Conservation (phyloP, 495 filamentous ascomycete genomes). For the Pyrenopolyporus hunteri region DNA sequence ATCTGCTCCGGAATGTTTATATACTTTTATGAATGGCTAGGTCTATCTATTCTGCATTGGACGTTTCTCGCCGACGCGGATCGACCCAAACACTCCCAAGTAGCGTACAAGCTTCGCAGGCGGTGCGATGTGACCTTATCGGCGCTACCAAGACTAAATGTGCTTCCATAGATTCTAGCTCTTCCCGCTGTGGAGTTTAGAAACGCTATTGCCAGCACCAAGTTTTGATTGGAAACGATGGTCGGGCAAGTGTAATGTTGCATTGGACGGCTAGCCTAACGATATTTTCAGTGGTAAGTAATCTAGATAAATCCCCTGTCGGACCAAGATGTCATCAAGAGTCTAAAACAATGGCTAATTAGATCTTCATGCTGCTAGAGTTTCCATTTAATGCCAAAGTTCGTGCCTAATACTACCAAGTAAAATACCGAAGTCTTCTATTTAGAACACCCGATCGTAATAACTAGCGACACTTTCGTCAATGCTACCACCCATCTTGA, state of each 20-base stretch:
- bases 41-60: not conserved
- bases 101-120: not conserved
- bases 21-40: too few relatives aligned
- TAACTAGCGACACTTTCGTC: too few relatives aligned
- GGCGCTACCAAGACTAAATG: not conserved
- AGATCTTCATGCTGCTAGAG: not conserved
- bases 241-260: conserved; percentile 2
- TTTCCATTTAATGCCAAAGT: not conserved
- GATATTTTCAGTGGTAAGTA: not conserved
- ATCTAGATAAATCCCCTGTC: conserved; percentile 1
- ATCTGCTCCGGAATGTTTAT: not conserved
- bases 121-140: not conserved
- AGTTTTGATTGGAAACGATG: not conserved
- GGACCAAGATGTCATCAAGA: not conserved
- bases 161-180: not conserved
- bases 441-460: too few relatives aligned
- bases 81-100: not conserved
- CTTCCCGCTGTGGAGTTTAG: not conserved
- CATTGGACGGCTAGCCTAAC: not conserved
- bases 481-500: too few relatives aligned
- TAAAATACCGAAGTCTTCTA: not conserved
- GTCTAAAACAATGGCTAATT: not conserved
- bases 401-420: not conserved
- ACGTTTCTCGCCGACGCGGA: not conserved
- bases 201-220: not conserved